A percentile compares a stretch with the other conserved stretches of the same genome.
These are phyloP conservation scores for Pleurotus sapidus DNA, from an alignment of 768 basidiomycete genomes.

Conservation along the genomic window DNA sequence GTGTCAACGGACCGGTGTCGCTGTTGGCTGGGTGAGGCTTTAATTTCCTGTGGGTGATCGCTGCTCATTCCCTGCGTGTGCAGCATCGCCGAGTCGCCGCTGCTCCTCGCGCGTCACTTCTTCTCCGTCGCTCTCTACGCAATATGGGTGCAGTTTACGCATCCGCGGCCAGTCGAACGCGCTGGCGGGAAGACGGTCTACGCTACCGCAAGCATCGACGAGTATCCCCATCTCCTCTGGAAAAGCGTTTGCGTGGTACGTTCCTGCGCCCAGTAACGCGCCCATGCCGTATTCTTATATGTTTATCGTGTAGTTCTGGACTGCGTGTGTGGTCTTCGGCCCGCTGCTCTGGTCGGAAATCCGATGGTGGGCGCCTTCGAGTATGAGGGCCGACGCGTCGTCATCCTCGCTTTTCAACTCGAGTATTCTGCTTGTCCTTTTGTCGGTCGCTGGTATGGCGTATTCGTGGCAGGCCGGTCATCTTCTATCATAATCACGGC, in stretches of 20 bases:
- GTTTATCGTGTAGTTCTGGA: slow-evolving; percentile 65
- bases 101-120: slow-evolving; percentile 85
- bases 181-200: slow-evolving; percentile 34
- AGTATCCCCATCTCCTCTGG: slow-evolving; percentile 67
- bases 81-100: slow-evolving; percentile 79
- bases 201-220: slow-evolving; percentile 41
- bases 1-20: slow-evolving; percentile 83
- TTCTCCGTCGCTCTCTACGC: slow-evolving; percentile 95
- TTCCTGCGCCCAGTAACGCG: slow-evolving; percentile 15
- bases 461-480: slow-evolving; percentile 5
- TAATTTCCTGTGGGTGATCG: not conserved
- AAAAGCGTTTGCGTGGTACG: slow-evolving; percentile 70
- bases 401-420: not conserved
- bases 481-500: not conserved
- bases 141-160: slow-evolving; percentile 86
- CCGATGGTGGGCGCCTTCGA: slow-evolving; percentile 57
- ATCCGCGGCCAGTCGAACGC: slow-evolving; percentile 24
- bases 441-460: not conserved
- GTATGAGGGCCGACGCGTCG: not conserved
- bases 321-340: slow-evolving; percentile 84
- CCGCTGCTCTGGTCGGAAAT: slow-evolving; percentile 90
- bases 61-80: not conserved
- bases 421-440: not conserved
- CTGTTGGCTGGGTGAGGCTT: slow-evolving; percentile 77
- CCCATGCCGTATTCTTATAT: not conserved